Base-by-base conservation (phyloP, 108 stramenopile species). In the Nitzschia sp. region DNA sequence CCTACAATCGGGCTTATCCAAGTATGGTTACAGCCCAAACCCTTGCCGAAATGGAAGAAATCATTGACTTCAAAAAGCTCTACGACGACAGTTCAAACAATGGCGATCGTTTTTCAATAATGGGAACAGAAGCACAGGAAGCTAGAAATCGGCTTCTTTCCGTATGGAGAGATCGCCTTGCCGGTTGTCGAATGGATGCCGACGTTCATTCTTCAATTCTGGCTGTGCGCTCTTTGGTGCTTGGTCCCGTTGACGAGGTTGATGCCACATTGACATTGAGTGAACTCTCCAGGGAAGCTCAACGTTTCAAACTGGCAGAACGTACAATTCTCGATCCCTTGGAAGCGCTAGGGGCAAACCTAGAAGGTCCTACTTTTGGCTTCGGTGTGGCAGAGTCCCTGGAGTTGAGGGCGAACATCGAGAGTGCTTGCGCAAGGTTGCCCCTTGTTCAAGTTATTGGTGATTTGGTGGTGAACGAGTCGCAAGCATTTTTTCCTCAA, bases 11-110 rank as follows among this genome's bases (percentile, higher is more conserved):
- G 8, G 96, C 95, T 11, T 97, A 97, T 64, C 86, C 83, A 22
- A 88, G 88, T 66, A 93, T 97, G 88, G 93, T 98, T 5, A 87
- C 88, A 42, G 94, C 92, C 51, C 97, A 98, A 73, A 89, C 65
- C 38, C 77, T 92, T n/a, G 76, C 81, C 20, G 88, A 90, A 76
- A 73, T 97, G 80, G 97, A 99, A 69, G 99, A 98, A 72, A 96
- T 98, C 5, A 91, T 96, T 21, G 83, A 89, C 40, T 88, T 82
- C 42, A 78, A 81, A 41, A 90, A 89, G 71, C 61, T 90, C 19
- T 87, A 92, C 67, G 74, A 71, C 17, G 66, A 75, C 12, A 62
- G 76, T 8, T 59, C 56, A 41, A 64, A 38, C 24, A 77, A 65
- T 24, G 43, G 60, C n/a, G 69, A 86, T 51, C 56, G 69, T 20